Base-by-base conservation (phyloP, 2,329 filamentous ascomycete genomes). In the Microsporum canis region DNA sequence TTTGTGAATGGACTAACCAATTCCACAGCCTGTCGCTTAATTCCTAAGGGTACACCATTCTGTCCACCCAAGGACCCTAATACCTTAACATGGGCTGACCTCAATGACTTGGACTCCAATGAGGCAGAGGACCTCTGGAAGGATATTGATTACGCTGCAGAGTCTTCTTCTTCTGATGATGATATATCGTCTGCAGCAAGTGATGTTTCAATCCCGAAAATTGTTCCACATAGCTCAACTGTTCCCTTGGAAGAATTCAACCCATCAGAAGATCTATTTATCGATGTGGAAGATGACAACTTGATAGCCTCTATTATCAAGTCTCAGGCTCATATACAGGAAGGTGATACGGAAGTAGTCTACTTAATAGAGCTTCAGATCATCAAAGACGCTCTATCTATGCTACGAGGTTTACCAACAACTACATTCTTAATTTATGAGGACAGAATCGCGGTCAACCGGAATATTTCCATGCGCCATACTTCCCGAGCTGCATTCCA, bases 341-440 rank as follows among this genome's bases (percentile, higher is more conserved):
- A 57, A 34, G 56, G 65, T 1, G 68, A 70, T 34, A 67, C 71
- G 56, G 47, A 66, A n/a, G 67, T 70, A 33, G 27, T 14, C 10
- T 63, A 64, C 14, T 77, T 92, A 4, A 83, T 87, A 0, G 91
- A 96, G 70, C 77, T 88, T 1, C 85, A 91, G 65, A 77, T 86
- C 8, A 76, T 91, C 31, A 84, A 90, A 56, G 91, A 97, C 69
- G 82, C 84, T 0, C 77, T 96, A 0, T 92, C 89, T 68, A 95
- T 96, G 89, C 80, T 97, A 0, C 83, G 84, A 60, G 91, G 91
- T 0, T 76, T 94, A 3, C 82, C 85, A 4, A 92, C 88, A 1
- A 86, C 84, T 1, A 70, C 96, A 0, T 96, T 91, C 67, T 65
- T 72, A 76, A 66, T 70, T 59, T 36, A 71, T 23, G 70, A 73